Evolutionary conservation across 2,329 filamentous ascomycete species (phyloP).

Genomic region (Fusarium chlamydosporum): DNA sequence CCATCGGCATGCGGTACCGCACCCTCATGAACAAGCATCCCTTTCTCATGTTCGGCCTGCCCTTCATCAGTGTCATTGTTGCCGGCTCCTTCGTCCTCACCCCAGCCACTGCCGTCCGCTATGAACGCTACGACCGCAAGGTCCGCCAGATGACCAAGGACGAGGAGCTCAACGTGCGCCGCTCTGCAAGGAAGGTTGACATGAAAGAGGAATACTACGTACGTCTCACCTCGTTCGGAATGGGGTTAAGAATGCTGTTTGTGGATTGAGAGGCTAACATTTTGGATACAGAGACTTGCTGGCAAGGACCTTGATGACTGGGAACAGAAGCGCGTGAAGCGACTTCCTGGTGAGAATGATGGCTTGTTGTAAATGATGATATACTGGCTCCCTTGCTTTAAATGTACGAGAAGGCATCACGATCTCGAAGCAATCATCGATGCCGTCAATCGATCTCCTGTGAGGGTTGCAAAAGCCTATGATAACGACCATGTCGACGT

Average conservation of each 20-base stretch:
- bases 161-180: conserved; percentile 86
- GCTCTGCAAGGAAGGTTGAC: conserved; percentile 77
- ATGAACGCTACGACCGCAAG: conserved; percentile 92
- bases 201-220: conserved; percentile 92
- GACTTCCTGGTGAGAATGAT: conserved; percentile 90
- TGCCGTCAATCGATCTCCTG: conserved; percentile 14
- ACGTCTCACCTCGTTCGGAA: conserved; percentile 56
- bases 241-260: conserved; percentile 9
- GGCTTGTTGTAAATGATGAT: conserved; percentile 70
- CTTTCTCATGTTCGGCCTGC: conserved; percentile 93
- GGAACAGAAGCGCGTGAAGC: conserved; percentile 95
- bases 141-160: conserved; percentile 87
- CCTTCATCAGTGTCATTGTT: conserved; percentile 91
- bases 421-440: conserved; percentile 14
- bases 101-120: conserved; percentile 91
- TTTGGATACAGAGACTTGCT: conserved; percentile 58
- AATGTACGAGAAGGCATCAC: conserved; percentile 22
- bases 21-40: conserved; percentile 81
- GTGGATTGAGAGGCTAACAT: conserved; percentile 30
- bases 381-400: conserved; percentile 31
- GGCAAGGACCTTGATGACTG: conserved; percentile 94
- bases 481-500: conserved; percentile 19
- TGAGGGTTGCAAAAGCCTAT: conserved; percentile 15
- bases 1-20: conserved; percentile 83
- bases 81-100: conserved; percentile 95